Evolutionary conservation across 306 rosid genomes (phyloP).

Genomic region (Erythrophleum fordii): DNA sequence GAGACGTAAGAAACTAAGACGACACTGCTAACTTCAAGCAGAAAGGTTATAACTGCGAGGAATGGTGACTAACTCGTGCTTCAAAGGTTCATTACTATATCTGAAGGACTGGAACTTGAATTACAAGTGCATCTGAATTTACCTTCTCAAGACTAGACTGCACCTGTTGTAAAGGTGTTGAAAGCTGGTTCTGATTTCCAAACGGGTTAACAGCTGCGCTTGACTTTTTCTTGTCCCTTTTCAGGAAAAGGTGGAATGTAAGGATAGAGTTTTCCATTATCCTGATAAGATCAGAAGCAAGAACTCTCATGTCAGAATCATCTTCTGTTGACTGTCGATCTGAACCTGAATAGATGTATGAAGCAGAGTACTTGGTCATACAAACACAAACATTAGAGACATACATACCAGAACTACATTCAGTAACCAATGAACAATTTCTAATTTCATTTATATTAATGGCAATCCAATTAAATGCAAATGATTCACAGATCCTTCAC

Average conservation of each 20-base stretch:
- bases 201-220: slow-evolving; percentile 51
- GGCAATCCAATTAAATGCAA: background rate
- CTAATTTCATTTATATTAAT: slow-evolving; percentile 6
- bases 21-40: background rate
- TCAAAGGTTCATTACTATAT: slow-evolving; percentile 16
- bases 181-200: slow-evolving; percentile 74
- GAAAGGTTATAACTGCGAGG: background rate
- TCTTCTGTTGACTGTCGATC: slow-evolving; percentile 64
- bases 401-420: background rate
- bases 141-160: slow-evolving; percentile 87
- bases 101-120: background rate
- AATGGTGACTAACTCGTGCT: background rate
- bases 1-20: background rate
- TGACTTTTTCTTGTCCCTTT: slow-evolving; percentile 82
- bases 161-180: slow-evolving; percentile 75
- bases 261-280: slow-evolving; percentile 77
- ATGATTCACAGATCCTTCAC: slow-evolving; percentile 41
- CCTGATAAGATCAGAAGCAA: slow-evolving; percentile 76
- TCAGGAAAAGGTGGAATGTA: slow-evolving; percentile 76
- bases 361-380: slow-evolving; percentile 24
- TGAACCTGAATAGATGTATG: slow-evolving; percentile 62
- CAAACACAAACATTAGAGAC: slow-evolving; percentile 17
- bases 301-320: slow-evolving; percentile 61
- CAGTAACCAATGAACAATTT: background rate
- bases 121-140: slow-evolving; percentile 33